Evolutionary conservation across 2,329 filamentous ascomycete species (phyloP).

Genomic region (Neofusicoccum kwambonambiense): DNA sequence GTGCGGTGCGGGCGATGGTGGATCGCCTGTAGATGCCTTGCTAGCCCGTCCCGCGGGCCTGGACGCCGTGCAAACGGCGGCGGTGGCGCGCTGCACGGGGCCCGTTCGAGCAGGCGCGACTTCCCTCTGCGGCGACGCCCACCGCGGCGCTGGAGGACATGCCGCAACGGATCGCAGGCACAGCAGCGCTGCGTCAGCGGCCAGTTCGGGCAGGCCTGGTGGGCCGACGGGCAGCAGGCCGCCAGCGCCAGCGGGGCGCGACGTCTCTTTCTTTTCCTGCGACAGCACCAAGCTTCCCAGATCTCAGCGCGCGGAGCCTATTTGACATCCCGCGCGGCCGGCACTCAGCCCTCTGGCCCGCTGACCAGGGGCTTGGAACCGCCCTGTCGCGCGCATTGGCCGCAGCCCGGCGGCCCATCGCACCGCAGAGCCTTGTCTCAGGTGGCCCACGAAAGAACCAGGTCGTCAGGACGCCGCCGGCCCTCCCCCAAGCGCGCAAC

Average conservation of each 20-base stretch:
- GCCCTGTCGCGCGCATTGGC: slow-evolving; percentile 3
- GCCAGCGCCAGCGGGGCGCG: neutral
- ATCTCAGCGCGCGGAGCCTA: neutral
- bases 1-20: neutral
- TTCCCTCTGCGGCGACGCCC: slow-evolving; percentile 12
- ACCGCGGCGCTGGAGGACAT: slow-evolving; percentile 3
- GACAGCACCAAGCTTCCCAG: neutral
- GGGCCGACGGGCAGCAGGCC: neutral
- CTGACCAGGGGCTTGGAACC: slow-evolving; percentile 15
- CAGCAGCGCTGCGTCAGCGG: slow-evolving; percentile 7
- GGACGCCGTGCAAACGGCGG: slow-evolving; percentile 8
- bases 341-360: slow-evolving; percentile 7
- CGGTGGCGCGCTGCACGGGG: slow-evolving; percentile 7
- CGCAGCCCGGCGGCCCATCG: slow-evolving; percentile 3
- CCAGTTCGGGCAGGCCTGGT: neutral
- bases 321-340: neutral
- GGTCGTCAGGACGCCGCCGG: slow-evolving; percentile 8
- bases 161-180: neutral
- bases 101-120: neutral
- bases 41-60: neutral
- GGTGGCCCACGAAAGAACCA: slow-evolving; percentile 1
- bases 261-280: neutral
- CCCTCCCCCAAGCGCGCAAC: neutral
- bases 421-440: slow-evolving; percentile 15
- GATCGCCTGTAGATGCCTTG: neutral